Evolutionary conservation across 2,329 filamentous ascomycete species (phyloP), one percentile per base, ranked within the genome.

Genomic region (Diaporthe velutina): DNA sequence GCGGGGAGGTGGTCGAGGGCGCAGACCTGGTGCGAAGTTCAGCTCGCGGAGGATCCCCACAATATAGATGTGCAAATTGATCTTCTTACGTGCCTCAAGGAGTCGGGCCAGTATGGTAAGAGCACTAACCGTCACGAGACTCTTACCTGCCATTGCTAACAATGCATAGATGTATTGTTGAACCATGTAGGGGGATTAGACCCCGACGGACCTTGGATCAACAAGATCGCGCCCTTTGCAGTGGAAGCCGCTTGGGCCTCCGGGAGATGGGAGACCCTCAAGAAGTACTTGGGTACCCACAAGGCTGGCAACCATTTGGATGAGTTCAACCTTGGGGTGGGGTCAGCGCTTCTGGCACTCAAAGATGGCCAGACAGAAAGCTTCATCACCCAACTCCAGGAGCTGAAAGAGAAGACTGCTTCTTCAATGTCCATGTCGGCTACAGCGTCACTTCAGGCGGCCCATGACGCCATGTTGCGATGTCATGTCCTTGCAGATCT

Each of bases 1-100:
- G 94, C 96, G 28, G 97, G 97, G 5, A 90, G 96, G 76, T 99
- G 97, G 96, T 93, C 94, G 22, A 95, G 96, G 70, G 97, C 96
- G 33, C 97, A 98, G 84, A 98, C 95, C 77, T 99, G 97, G 97
- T 98, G 98, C 83, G 96, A 99, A 82, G 92, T 98, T 77, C 93
- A 96, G 77, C 88, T 98, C 45, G 93, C 94, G 3, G 92, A 97
- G 79, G 89, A 93, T 60, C 96, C 96, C 0, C 88, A 93, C 71
- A 93, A 98, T 80, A 82, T 90, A 25, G 93, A 97, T 73, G 89
- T 94, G 17, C 96, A 98, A 81, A 88, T 94, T 73, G 94, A 97
- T 79, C 88, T 99, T 48, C 86, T 99, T 71, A 94, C 92, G 40
- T 98, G 97, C 79, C 87, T 99, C 13, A 96, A 95, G 81, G 95